Base-by-base conservation (phyloP, 2,329 filamentous ascomycete genomes). In the Coleophoma cylindrospora region DNA sequence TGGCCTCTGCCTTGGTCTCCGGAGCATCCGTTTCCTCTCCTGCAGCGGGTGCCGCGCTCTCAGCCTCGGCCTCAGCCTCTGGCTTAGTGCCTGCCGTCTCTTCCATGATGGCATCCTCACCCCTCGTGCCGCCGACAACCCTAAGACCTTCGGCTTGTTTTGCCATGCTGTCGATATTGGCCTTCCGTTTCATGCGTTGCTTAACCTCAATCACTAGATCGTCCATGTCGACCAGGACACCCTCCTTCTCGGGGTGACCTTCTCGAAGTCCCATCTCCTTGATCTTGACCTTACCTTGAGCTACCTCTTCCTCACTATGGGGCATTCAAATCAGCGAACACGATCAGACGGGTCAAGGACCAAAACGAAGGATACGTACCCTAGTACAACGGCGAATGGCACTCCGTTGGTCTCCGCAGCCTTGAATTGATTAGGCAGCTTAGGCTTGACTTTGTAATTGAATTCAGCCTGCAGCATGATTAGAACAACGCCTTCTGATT, bases 171-270 rank as follows among this genome's bases (percentile, higher is more conserved):
- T 66, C 66, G 7, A 62, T 51, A 40, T 66, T 57, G 11, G 58
- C 60, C 46, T 66, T 66, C 45, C 62, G 57, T 43, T 59, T 58
- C 51, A 83, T 60, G 52, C 77, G 67, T 52, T 65, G 67, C 66
- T 77, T 80, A 40, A 91, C 75, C 68, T 89, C 86, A 12, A 72
- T 66, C 3, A 83, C 80, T 63, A 91, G 70, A 49, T 83, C 74
- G 33, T 69, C 70, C 56, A 87, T 75, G 48, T 84, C 74, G 19
- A 96, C 81, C 50, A 91, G 70, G 40, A 91, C 78, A 45, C 91
- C 92, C 52, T 95, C 88, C 74, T 96, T 96, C 68, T 96, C 89
- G 0, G 90, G 85, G 75, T 96, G 88, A 22, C 84, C 89, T 38
- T 94, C 86, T 3, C 80, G 78, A 50, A 95, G 74, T 43, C 90